Evolutionary conservation across 208 protist genomes (phyloP).

Genomic region (Porcisia deanei): DNA sequence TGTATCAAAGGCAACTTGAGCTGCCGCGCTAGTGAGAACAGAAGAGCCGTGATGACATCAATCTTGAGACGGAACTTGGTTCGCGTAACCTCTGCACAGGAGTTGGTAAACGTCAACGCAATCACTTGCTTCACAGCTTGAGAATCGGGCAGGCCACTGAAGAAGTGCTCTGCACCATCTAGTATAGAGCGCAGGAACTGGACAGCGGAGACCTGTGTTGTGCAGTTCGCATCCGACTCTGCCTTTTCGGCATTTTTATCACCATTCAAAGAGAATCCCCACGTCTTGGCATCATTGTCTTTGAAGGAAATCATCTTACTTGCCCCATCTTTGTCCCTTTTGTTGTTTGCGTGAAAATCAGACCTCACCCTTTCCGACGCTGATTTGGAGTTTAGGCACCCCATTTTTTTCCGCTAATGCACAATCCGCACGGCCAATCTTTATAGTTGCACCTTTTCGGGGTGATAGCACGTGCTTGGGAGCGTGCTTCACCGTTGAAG

Average conservation of each 20-base stretch:
- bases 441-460: background rate
- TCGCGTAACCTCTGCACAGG: conserved; percentile 75
- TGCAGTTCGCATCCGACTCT: conserved; percentile 20
- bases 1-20: conserved; percentile 60
- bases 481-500: background rate
- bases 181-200: conserved; percentile 67
- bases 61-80: conserved; percentile 85
- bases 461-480: background rate
- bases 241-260: conserved; percentile 3
- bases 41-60: conserved; percentile 45
- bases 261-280: conserved; percentile 1
- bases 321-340: background rate
- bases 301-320: conserved; percentile 10
- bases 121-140: conserved; percentile 55
- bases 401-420: conserved; percentile 35
- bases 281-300: conserved; percentile 11
- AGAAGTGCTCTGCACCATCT: conserved; percentile 58
- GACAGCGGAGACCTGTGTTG: conserved; percentile 33
- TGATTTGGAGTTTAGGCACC: conserved; percentile 60
- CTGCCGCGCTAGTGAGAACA: conserved; percentile 28
- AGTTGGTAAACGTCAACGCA: conserved; percentile 81
- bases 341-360: conserved; percentile 17
- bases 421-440: background rate
- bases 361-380: conserved; percentile 35
- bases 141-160: conserved; percentile 55